Conservation (phyloP, 768 basidiomycete genomes). For the Boletus rubropictus region DNA sequence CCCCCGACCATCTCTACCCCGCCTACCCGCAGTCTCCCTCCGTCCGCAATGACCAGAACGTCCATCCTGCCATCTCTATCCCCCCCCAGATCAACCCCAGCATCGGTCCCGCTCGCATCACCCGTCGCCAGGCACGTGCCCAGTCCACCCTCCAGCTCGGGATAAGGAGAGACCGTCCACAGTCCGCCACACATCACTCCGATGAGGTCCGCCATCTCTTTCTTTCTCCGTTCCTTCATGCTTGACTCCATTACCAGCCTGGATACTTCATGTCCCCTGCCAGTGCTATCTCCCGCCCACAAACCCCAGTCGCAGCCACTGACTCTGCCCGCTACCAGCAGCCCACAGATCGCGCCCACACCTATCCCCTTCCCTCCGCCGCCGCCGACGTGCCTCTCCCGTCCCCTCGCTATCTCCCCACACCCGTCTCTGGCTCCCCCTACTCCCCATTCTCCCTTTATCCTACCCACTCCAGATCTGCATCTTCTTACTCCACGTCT, state of each 20-base stretch:
- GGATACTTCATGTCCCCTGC: slow-evolving; percentile 35
- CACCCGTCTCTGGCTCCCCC: slow-evolving; percentile 42
- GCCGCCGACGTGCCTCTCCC: slow-evolving; percentile 26
- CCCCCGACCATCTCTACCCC: slow-evolving; percentile 27
- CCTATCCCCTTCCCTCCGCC: slow-evolving; percentile 22
- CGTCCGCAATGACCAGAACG: slow-evolving; percentile 25
- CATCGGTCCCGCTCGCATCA: slow-evolving; percentile 49
- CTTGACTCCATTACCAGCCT: slow-evolving; percentile 19
- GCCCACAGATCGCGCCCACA: slow-evolving; percentile 29
- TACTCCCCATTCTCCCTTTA: slow-evolving; percentile 42
- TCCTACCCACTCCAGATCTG: slow-evolving; percentile 42
- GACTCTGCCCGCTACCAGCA: slow-evolving; percentile 30
- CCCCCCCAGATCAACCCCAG: slow-evolving; percentile 42
- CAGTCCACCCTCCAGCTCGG: slow-evolving; percentile 31
- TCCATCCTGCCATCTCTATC: slow-evolving; percentile 27
- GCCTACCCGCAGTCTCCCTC: slow-evolving; percentile 27
- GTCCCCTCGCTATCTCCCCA: slow-evolving; percentile 41
- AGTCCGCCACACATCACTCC: slow-evolving; percentile 16
- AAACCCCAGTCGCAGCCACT: slow-evolving; percentile 33
- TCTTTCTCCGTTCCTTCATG: background rate
- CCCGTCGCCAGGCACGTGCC: slow-evolving; percentile 41
- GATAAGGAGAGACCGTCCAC: slow-evolving; percentile 28
- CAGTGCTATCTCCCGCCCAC: slow-evolving; percentile 35
- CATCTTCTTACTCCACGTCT: slow-evolving; percentile 38
- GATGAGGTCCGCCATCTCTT: slow-evolving; percentile 23